Evolutionary conservation across 2,329 filamentous ascomycete genomes (phyloP).

Genomic region (Colletotrichum sojae): DNA sequence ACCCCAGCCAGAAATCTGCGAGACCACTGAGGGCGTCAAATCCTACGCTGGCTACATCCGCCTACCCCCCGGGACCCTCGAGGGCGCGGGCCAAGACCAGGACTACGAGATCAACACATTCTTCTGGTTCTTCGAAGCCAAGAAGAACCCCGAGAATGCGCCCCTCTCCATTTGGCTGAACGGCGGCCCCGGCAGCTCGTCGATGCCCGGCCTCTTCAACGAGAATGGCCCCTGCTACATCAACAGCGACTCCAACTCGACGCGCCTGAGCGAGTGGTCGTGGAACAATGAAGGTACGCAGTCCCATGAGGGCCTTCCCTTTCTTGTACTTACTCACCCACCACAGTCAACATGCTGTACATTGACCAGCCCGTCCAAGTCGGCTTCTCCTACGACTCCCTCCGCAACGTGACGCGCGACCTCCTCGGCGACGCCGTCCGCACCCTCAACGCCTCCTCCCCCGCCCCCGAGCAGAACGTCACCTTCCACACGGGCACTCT

Average conservation of each 20-base stretch:
- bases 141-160: conserved; percentile 46
- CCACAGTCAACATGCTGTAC: conserved; percentile 43
- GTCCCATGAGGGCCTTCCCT: neutral
- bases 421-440: conserved; percentile 28
- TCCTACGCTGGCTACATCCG: conserved; percentile 73
- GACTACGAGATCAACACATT: conserved; percentile 63
- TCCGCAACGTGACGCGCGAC: conserved; percentile 42
- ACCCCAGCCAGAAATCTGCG: conserved; percentile 66
- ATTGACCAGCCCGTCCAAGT: conserved; percentile 44
- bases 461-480: conserved; percentile 51
- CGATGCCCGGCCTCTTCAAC: conserved; percentile 66
- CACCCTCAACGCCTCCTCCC: conserved; percentile 34
- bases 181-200: conserved; percentile 70
- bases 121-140: conserved; percentile 51
- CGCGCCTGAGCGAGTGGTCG: conserved; percentile 68
- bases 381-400: conserved; percentile 43
- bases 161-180: conserved; percentile 71
- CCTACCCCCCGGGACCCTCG: conserved; percentile 56
- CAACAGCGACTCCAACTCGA: conserved; percentile 63
- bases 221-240: conserved; percentile 69
- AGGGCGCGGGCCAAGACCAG: conserved; percentile 55
- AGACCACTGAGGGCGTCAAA: conserved; percentile 69
- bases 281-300: conserved; percentile 67
- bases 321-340: neutral
- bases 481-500: conserved; percentile 54